Percentiles rank a stretch among this genome's conserved stretches.
Evolutionary conservation across 768 basidiomycete genomes (phyloP).

Genomic region (Gloeophyllum trabeum): DNA sequence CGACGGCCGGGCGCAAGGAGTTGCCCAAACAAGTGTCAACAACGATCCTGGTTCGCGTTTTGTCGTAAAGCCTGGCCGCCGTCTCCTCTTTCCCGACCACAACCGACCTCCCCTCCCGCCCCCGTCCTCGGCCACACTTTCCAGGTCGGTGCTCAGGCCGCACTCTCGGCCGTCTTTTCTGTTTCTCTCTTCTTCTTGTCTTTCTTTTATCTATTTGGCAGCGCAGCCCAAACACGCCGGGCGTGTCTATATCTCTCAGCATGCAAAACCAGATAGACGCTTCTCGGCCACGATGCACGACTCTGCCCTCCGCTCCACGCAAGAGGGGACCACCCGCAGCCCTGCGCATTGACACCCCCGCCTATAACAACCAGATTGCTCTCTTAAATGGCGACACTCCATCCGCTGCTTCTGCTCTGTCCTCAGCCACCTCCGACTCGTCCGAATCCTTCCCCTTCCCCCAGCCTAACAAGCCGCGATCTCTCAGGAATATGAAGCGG

Average conservation of each 20-base stretch:
- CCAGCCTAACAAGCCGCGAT: constrained; percentile 28
- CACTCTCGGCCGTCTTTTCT: constrained; percentile 5
- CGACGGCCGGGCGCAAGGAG: too few species aligned
- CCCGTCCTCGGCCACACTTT: too few species aligned
- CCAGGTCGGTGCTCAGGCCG: not conserved
- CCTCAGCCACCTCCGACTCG: constrained; percentile 26
- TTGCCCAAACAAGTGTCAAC: too few species aligned
- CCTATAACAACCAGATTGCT: constrained; percentile 35
- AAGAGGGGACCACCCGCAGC: constrained; percentile 41
- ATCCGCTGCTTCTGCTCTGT: constrained; percentile 36
- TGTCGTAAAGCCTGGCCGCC: too few species aligned
- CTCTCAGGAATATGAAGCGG: constrained; percentile 64
- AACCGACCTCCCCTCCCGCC: too few species aligned
- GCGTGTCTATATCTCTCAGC: constrained; percentile 19
- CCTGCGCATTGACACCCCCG: constrained; percentile 49
- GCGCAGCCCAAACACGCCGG: constrained; percentile 26
- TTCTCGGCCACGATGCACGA: constrained; percentile 13
- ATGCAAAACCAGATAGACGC: constrained; percentile 21
- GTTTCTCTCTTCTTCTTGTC: constrained; percentile 7
- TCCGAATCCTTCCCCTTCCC: constrained; percentile 43
- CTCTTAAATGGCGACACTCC: constrained; percentile 30
- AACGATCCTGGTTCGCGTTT: too few species aligned
- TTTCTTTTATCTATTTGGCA: constrained; percentile 15
- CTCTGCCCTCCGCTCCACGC: constrained; percentile 25
- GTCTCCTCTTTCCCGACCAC: too few species aligned